A percentile compares a stretch with the other conserved stretches of the same genome.
These are phyloP conservation scores for Cryptococcus sp. DNA, from an alignment of 1,284 basidiomycete genomes.

Conservation along the genomic window DNA sequence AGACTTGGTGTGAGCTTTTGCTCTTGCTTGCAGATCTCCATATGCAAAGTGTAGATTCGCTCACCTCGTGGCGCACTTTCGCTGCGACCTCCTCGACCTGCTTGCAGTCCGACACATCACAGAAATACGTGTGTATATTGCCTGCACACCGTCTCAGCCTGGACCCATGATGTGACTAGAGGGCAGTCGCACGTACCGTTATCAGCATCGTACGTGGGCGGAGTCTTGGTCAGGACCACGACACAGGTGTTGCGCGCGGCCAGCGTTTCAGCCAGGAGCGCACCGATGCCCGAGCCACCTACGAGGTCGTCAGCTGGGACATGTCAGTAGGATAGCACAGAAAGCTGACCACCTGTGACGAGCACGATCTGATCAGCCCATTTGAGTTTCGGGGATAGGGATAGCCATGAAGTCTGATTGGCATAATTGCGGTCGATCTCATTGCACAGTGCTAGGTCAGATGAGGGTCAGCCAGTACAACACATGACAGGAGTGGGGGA, in stretches of 20 bases:
- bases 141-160: too few relatives aligned
- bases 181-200: slow-evolving; percentile 15
- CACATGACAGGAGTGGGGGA: background rate
- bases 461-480: background rate
- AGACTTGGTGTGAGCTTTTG: too few relatives aligned
- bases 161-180: too few relatives aligned
- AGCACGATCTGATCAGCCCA: slow-evolving; percentile 86
- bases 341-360: slow-evolving; percentile 71
- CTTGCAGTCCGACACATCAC: slow-evolving; percentile 84
- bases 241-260: slow-evolving; percentile 78
- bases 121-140: slow-evolving; percentile 71
- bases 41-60: slow-evolving; percentile 16
- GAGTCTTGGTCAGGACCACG: slow-evolving; percentile 78
- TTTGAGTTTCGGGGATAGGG: slow-evolving; percentile 63
- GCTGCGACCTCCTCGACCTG: slow-evolving; percentile 73
- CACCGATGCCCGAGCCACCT: slow-evolving; percentile 88
- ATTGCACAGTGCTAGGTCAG: slow-evolving; percentile 37
- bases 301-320: background rate
- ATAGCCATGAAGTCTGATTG: slow-evolving; percentile 66
- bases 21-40: background rate
- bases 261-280: slow-evolving; percentile 77
- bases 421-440: slow-evolving; percentile 71
- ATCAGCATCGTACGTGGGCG: slow-evolving; percentile 50
- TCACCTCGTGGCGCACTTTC: slow-evolving; percentile 71
- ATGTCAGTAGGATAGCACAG: too few relatives aligned